These are phyloP conservation scores for Cladosporium sp. DNA, from an alignment of 2,329 filamentous ascomycete species.

Conservation along the genomic window DNA sequence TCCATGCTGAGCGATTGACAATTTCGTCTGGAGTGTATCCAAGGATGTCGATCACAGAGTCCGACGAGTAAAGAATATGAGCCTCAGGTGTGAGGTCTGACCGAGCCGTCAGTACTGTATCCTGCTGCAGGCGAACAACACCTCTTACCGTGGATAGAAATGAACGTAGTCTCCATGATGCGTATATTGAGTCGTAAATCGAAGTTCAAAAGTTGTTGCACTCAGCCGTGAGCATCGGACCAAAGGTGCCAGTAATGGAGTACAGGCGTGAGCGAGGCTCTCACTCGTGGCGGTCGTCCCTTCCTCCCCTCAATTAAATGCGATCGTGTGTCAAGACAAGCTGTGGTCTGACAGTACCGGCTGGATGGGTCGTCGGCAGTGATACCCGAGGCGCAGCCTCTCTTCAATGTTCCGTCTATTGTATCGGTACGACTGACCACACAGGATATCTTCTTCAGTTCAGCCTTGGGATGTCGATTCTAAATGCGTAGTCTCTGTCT, in stretches of 20 bases:
- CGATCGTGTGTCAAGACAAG: background rate
- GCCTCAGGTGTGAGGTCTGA: conserved; percentile 74
- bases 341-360: background rate
- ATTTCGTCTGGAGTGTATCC: conserved; percentile 78
- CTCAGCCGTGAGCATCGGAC: background rate
- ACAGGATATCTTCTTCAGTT: background rate
- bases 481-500: background rate
- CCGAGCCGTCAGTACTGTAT: background rate
- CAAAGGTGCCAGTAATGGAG: background rate
- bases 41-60: conserved; percentile 80
- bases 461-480: background rate
- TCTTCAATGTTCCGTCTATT: conserved; percentile 10
- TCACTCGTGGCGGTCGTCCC: conserved; percentile 5
- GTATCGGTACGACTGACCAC: background rate
- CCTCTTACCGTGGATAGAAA: conserved; percentile 79
- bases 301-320: background rate
- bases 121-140: background rate
- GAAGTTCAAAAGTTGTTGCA: background rate
- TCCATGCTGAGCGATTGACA: conserved; percentile 74
- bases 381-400: background rate
- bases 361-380: conserved; percentile 2
- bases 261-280: background rate
- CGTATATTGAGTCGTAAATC: background rate
- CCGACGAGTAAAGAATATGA: conserved; percentile 79
- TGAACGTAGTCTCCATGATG: conserved; percentile 64